Evolutionary conservation across 805 yeast species (phyloP).

Genomic region (Ogataea thermomethanolica): DNA sequence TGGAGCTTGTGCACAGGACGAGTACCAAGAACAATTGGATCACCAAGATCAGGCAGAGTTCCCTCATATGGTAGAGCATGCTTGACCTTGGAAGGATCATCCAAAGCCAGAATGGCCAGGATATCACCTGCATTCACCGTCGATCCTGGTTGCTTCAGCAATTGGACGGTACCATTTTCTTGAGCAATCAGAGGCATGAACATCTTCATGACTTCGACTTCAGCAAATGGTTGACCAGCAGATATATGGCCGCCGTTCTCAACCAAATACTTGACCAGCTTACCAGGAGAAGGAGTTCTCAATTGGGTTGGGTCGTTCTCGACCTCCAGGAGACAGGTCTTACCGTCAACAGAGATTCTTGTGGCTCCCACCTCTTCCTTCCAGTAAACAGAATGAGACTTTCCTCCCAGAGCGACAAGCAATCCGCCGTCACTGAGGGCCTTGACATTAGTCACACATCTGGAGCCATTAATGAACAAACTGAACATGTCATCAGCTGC

Average conservation of each 20-base stretch:
- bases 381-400: slow-evolving; percentile 94
- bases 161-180: slow-evolving; percentile 89
- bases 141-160: slow-evolving; percentile 97
- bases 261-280: slow-evolving; percentile 86
- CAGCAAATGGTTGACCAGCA: slow-evolving; percentile 94
- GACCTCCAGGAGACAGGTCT: slow-evolving; percentile 88
- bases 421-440: slow-evolving; percentile 94
- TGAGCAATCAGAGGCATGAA: slow-evolving; percentile 95
- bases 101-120: slow-evolving; percentile 88
- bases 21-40: slow-evolving; percentile 77
- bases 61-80: slow-evolving; percentile 96
- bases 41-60: slow-evolving; percentile 83
- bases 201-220: slow-evolving; percentile 99
- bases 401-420: slow-evolving; percentile 82
- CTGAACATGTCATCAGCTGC: slow-evolving; percentile 84
- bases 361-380: slow-evolving; percentile 96
- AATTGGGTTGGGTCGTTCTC: slow-evolving; percentile 99
- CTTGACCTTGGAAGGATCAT: slow-evolving; percentile 95
- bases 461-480: slow-evolving; percentile 89
- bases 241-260: slow-evolving; percentile 92
- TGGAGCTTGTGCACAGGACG: slow-evolving; percentile 77
- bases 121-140: slow-evolving; percentile 96
- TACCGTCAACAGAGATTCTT: slow-evolving; percentile 90
- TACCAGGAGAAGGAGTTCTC: slow-evolving; percentile 99
- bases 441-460: slow-evolving; percentile 81